phyloP scores from a whole-genome alignment of 257 asterid species.

The Gentiana macrophylla region DNA sequence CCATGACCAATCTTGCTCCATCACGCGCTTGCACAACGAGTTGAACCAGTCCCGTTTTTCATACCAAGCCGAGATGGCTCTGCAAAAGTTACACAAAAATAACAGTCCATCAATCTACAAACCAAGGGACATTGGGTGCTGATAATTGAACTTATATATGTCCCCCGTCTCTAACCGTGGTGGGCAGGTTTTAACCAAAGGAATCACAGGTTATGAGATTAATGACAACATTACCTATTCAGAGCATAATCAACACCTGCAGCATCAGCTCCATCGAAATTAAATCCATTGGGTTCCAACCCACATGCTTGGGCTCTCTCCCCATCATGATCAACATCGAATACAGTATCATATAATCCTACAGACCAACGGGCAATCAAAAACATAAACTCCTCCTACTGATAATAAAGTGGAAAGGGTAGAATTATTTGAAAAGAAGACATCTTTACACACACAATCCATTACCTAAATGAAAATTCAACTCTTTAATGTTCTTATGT shows the following conservation, averaged over 20 bases:
- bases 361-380: conserved; percentile 6
- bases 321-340: conserved; percentile 84
- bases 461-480: too few relatives aligned
- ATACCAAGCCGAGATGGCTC: conserved; percentile 83
- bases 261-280: conserved; percentile 90
- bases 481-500: not conserved
- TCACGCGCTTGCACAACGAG: conserved; percentile 65
- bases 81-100: conserved; percentile 8
- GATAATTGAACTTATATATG: too few relatives aligned
- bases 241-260: conserved; percentile 95
- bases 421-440: too few relatives aligned
- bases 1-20: conserved; percentile 99
- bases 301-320: conserved; percentile 73
- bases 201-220: not conserved
- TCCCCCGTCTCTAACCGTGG: too few relatives aligned
- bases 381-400: too few relatives aligned
- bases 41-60: conserved; percentile 83
- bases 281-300: conserved; percentile 91
- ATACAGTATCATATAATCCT: conserved; percentile 95
- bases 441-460: too few relatives aligned
- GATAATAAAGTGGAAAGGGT: too few relatives aligned
- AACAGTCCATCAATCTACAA: too few relatives aligned
- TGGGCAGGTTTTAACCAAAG: not conserved
- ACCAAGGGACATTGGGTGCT: too few relatives aligned
- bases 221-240: conserved; percentile 45